phyloP scores from a whole-genome alignment of 1,284 basidiomycete genomes.

The Puccinia horiana region DNA sequence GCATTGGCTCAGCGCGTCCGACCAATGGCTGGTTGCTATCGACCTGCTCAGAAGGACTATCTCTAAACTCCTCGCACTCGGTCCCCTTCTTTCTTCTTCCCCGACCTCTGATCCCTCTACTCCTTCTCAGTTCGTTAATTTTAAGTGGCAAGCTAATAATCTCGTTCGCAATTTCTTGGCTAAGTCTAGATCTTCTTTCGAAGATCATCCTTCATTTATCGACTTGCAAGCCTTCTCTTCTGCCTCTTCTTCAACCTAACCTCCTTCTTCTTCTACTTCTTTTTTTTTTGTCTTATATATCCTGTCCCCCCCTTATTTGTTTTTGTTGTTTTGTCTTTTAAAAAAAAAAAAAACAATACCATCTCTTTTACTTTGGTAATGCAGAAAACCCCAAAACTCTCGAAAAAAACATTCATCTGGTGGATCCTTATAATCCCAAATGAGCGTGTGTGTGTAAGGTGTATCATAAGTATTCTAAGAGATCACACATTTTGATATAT shows the following conservation, averaged over 20 bases:
- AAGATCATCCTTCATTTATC: background rate
- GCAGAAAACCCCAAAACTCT: too few relatives aligned
- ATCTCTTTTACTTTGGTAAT: too few relatives aligned
- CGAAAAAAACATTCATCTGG: too few relatives aligned
- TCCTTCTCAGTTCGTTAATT: background rate
- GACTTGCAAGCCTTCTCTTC: background rate
- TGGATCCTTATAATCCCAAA: too few relatives aligned
- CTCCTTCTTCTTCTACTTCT: background rate
- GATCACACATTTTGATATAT: too few relatives aligned
- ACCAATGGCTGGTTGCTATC: constrained; percentile 4
- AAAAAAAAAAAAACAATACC: too few relatives aligned
- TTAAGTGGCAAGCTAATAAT: constrained; percentile 18
- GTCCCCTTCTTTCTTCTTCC: background rate
- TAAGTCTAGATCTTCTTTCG: background rate
- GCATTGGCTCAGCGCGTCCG: background rate
- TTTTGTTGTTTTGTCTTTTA: too few relatives aligned
- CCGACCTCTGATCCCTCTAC: background rate
- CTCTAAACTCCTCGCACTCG: background rate
- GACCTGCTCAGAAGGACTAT: background rate
- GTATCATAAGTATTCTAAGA: too few relatives aligned
- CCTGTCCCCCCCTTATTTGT: too few relatives aligned
- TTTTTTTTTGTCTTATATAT: too few relatives aligned
- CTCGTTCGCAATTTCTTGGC: background rate
- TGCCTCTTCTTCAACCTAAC: background rate
- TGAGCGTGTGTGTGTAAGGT: too few relatives aligned